phyloP scores from a whole-genome alignment of 306 rosid genomes.

The Oxytropis ochrocephala region DNA sequence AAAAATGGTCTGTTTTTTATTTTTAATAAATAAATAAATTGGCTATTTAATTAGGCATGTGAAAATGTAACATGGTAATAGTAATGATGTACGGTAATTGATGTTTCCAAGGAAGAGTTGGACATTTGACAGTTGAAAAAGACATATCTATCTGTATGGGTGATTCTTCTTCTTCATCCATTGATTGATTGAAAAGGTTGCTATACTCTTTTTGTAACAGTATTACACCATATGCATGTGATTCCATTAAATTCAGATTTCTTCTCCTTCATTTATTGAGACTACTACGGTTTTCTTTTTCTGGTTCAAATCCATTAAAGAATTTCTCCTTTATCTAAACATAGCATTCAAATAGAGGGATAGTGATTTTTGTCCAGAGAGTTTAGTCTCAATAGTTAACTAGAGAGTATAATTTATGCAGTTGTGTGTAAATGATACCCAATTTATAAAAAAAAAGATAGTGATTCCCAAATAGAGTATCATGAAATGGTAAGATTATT shows the following conservation, averaged over 20 bases:
- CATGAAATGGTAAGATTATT: too few relatives aligned
- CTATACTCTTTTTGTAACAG: background rate
- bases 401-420: too few relatives aligned
- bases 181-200: conserved; percentile 10
- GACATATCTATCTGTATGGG: conserved; percentile 17
- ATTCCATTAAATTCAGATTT: conserved; percentile 22
- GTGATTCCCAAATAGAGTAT: too few relatives aligned
- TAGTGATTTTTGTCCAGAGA: too few relatives aligned
- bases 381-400: too few relatives aligned
- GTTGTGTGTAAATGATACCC: too few relatives aligned
- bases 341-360: too few relatives aligned
- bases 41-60: too few relatives aligned
- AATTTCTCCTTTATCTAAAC: background rate
- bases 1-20: too few relatives aligned
- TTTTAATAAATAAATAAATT: too few relatives aligned
- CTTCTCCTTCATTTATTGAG: background rate
- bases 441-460: too few relatives aligned
- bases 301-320: background rate
- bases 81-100: conserved; percentile 19
- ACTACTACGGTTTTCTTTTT: background rate
- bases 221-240: conserved; percentile 20
- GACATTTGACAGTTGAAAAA: conserved; percentile 26
- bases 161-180: background rate
- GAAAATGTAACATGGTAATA: background rate
- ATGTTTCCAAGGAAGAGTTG: conserved; percentile 20